Base-by-base conservation (phyloP, 352 stramenopile genomes). In the Phytopythium mirpurense region DNA sequence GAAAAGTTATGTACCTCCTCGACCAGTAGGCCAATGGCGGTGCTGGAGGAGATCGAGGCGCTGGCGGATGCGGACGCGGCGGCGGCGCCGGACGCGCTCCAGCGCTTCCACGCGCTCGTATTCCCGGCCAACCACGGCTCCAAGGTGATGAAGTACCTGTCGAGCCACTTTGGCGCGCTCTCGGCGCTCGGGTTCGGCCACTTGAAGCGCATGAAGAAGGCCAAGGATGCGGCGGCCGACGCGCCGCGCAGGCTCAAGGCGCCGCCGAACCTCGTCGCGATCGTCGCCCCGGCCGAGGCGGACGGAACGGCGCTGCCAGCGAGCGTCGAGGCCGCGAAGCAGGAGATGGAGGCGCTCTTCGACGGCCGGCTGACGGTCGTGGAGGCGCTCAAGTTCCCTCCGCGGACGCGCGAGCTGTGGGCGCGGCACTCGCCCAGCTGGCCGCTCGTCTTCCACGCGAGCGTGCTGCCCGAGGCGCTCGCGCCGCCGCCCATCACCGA, bases 171-270 rank as follows among this genome's bases (percentile, higher is more conserved):
- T 48, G 67, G 71, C 46, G 65, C 78, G 19, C 67, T 94, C 26
- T 51, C 65, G 14, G 74, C 78, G 46, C 57, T 89, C 34, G 82
- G 84, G 21, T 92, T 84, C 54, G 65, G 62, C 34, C 84, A 94
- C 48, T 66, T 94, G 36, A 94, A 94, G 67, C 84, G 84, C 35
- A 76, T 94, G 48, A 92, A 90, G 56, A 91, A 91, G 60, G 53
- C 79, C 19, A 38, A 51, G 27, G 15, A 48, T 8, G 50, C 60
- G 6, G 55, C 16, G 6, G 40, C 64, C 16, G 36, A 41, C 36
- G 3, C 36, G 36, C n/a, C n/a, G n/a, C n/a, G n/a, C n/a, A 21
- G n/a, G 5, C 36, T 41, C 36, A 41, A 41, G 36, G 23, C 23
- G n/a, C 37, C n/a, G 7, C n/a, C 37, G 6, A 43, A 43, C 37